phyloP scores from a whole-genome alignment of 176 grass and related monocot genomes.

The Triticum turgidum region DNA sequence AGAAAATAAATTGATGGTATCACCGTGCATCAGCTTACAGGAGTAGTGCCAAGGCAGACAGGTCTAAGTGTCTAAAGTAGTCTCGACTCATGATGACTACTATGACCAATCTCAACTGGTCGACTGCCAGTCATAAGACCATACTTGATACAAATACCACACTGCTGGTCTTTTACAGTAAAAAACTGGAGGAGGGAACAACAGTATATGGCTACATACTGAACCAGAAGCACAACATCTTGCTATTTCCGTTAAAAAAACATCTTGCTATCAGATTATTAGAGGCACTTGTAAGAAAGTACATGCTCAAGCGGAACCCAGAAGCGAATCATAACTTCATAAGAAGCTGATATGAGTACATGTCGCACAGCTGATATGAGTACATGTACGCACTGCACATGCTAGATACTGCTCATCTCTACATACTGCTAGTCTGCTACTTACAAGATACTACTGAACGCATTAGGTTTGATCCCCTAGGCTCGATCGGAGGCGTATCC shows the following conservation, averaged over 20 bases:
- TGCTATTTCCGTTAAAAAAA: neutral
- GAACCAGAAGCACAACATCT: neutral
- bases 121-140: neutral
- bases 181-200: neutral
- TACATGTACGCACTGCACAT: neutral
- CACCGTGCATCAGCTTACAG: neutral
- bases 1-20: constrained; percentile 14
- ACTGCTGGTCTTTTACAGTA: neutral
- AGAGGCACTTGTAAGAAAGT: constrained; percentile 13
- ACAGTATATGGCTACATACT: neutral
- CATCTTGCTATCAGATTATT: constrained; percentile 6
- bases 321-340: constrained; percentile 4
- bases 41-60: neutral
- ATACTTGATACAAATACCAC: constrained; percentile 9
- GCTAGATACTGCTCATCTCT: neutral
- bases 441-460: neutral
- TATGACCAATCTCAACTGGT: neutral
- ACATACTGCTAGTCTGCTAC: neutral
- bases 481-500: neutral
- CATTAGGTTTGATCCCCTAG: neutral
- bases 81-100: neutral
- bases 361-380: neutral
- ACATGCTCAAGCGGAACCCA: neutral
- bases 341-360: neutral
- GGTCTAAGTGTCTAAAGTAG: neutral